Evolutionary conservation across 352 stramenopile genomes (phyloP).

Genomic region (Blastocystis sp.): DNA sequence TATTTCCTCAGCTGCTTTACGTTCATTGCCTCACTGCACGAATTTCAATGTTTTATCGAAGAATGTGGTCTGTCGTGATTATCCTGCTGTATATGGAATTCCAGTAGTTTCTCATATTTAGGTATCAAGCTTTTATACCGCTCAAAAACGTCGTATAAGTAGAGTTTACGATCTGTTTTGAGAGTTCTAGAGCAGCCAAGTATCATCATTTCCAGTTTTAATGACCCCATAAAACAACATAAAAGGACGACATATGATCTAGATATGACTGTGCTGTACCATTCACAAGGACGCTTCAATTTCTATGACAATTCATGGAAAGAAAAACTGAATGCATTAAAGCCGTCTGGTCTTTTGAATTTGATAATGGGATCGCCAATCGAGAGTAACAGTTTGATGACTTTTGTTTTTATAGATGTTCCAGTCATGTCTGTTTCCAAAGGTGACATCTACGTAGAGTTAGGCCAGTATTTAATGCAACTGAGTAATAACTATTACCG

Average conservation of each 20-base stretch:
- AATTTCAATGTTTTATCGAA: conserved; percentile 49
- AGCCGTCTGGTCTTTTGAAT: conserved; percentile 17
- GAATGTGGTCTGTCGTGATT: conserved; percentile 52
- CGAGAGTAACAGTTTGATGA: not conserved
- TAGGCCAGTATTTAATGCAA: not conserved
- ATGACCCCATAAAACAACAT: not conserved
- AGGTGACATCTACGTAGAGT: not conserved
- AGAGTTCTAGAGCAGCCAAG: not conserved
- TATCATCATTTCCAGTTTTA: not conserved
- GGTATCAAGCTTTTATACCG: not conserved
- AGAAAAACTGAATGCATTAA: conserved; percentile 31
- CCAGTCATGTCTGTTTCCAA: not conserved
- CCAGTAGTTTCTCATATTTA: not conserved
- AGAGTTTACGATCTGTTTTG: not conserved
- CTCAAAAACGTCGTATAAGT: not conserved
- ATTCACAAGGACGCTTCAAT: not conserved
- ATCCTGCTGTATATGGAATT: not conserved
- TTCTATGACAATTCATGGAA: conserved; percentile 48
- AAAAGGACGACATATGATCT: not conserved
- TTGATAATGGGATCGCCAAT: conserved; percentile 1
- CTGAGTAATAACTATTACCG: conserved; percentile 55
- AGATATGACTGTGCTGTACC: not conserved
- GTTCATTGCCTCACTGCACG: conserved; percentile 16
- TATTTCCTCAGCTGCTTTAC: not conserved
- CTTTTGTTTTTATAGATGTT: not conserved